Evolutionary conservation across 1,284 basidiomycete species (phyloP), one percentile per base, ranked within the genome.

Genomic region (Sanghuangporus baumii): DNA sequence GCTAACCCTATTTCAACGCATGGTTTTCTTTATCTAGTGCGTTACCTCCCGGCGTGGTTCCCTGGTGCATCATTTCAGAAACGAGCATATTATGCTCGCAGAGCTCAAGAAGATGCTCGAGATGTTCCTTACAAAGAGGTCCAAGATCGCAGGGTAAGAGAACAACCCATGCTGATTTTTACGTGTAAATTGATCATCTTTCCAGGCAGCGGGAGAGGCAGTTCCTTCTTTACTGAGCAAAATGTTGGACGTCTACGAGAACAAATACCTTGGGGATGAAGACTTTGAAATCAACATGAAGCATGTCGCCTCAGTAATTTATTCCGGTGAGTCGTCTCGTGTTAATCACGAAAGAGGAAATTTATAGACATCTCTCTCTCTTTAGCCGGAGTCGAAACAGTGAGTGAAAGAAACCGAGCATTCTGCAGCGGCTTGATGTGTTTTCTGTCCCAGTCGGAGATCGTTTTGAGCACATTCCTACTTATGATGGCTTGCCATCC

Each of bases 401-500:
- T 51, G 8, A 23, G 20, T 51, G 50, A 51, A 8, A 51, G 14
- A 26, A 14, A 11, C 16, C 8, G 7, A 8, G 26, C 7, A 12
- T 11, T 51, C 16, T 51, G 5, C 2, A 26, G 4, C 5, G 50
- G 14, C 26, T 18, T 51, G 50, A 51, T 11, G 14, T 16, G 18
- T 18, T 11, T 52, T 52, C 34, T 60, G 38, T 46, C 8, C 59
- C n/a, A 66, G 63, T 64, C 67, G 3, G 58, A 62, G 9, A 38
- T 61, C 9, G 58, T 63, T 12, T 14, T 72, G 2, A 57, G 52
- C 23, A 65, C 69, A 38, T 74, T 74, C 55, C 61, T 74, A 8
- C 62, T 74, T 36, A 67, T 69, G 36, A 73, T 74, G 70, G 61
- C 68, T 6, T 52, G 63, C 4, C 65, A 68, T 58, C 74, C 73